Base-by-base conservation (phyloP, 306 rosid genomes). In the Carpinus viminea region DNA sequence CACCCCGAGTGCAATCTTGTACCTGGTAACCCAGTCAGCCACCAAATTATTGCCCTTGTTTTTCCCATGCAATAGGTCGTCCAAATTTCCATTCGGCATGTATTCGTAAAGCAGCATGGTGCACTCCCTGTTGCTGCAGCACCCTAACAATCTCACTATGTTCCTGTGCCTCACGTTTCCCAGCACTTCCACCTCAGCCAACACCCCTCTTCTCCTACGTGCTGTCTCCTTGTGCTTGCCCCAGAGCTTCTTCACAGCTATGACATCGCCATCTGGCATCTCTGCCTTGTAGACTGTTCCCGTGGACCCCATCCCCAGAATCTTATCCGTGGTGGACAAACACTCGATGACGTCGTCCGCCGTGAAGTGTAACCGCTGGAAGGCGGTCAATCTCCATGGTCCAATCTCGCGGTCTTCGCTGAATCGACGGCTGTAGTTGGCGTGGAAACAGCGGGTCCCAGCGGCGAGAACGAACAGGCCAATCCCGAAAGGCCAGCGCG, bases 151-250 rank as follows among this genome's bases (percentile, higher is more conserved):
- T 62, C 97, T 90, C 86, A 95, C 99, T n/a, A 95, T 95, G 41
- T 95, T 95, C 83, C 99, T 83, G 66, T 95, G 99, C 87, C 98
- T 81, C 86, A 95, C 99, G 79, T 85, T 93, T 12, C 99, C 99
- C 78, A 95, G 74, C 72, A 95, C 99, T 2, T 93, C 98, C 76
- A 95, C 99, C 66, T 95, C 99, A 0, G 99, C 99, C 78, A 93
- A 46, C 28, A 91, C 97, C 60, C 98, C 99, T 89, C 93, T 87
- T 78, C 91, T 68, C 89, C 97, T 88, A 86, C 91, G 21, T 84
- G 91, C 85, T 21, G 75, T 83, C 43, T 84, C 65, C 68, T 95
- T 95, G 3, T 91, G 93, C 11, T 87, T 91, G 0, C 97, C 97
- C 93, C 99, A 90, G 0, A 95, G 79, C 55, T 95, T 91, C 82